Percentiles rank a stretch among this genome's conserved stretches.
These are phyloP conservation scores for Mollisiaceae sp. DNA, from an alignment of 2,329 filamentous ascomycete genomes.

Conservation along the genomic window DNA sequence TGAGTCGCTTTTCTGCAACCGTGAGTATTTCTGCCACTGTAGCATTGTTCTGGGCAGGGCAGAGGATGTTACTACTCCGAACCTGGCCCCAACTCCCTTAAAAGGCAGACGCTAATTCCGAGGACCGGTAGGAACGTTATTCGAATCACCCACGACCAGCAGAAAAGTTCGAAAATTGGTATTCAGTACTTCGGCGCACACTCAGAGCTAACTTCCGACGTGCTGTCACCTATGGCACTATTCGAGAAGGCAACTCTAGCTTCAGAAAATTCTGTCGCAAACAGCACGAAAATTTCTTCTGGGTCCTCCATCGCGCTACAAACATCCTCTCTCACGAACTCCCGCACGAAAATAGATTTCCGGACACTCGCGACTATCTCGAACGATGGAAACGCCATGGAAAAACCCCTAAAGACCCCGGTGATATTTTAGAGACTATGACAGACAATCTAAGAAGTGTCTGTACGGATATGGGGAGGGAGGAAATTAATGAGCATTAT, in stretches of 20 bases:
- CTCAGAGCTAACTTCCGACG: neutral
- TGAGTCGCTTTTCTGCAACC: neutral
- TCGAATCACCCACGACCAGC: neutral
- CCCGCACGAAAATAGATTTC: neutral
- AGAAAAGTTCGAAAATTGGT: neutral
- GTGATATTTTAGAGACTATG: neutral
- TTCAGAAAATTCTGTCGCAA: neutral
- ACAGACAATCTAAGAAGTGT: neutral
- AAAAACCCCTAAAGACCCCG: neutral
- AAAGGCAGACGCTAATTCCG: neutral
- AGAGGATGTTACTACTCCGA: no score
- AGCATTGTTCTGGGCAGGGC: neutral
- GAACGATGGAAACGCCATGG: neutral
- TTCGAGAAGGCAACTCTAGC: neutral
- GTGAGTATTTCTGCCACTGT: neutral
- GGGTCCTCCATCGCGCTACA: constrained; percentile 1
- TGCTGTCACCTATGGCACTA: neutral
- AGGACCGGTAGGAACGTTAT: neutral
- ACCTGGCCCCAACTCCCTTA: no score
- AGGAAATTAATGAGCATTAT: constrained; percentile 8
- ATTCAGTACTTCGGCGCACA: neutral
- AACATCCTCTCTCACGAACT: neutral
- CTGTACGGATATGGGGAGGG: neutral
- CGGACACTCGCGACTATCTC: neutral
- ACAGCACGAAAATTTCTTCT: constrained; percentile 1